A percentile compares a stretch with the other conserved stretches of the same genome.
Conservation (phyloP, 306 rosid genomes). For the Cicer bijugum region DNA sequence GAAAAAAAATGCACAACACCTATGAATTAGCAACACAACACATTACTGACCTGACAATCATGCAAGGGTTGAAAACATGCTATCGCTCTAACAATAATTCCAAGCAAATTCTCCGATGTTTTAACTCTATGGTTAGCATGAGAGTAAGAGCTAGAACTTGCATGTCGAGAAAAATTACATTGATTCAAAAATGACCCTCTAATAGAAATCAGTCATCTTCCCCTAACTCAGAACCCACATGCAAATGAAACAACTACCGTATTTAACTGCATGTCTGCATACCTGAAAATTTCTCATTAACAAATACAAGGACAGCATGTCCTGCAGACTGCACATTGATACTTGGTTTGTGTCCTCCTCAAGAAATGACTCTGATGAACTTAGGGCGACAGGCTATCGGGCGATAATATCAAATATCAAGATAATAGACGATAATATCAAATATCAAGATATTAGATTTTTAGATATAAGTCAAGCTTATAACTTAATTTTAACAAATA, state of each 20-base stretch:
- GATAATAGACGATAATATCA: too few species aligned
- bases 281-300: conserved; percentile 83
- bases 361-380: conserved; percentile 75
- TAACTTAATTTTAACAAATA: too few species aligned
- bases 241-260: conserved; percentile 19
- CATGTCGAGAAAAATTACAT: too few species aligned
- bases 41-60: conserved; percentile 80
- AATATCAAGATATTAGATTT: too few species aligned
- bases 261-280: conserved; percentile 37
- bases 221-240: conserved; percentile 9
- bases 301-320: conserved; percentile 82
- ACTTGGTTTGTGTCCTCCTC: conserved; percentile 70
- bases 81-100: conserved; percentile 80
- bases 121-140: too few species aligned
- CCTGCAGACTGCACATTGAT: conserved; percentile 82
- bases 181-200: conserved; percentile 58
- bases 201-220: conserved; percentile 25
- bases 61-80: conserved; percentile 94
- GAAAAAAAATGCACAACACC: conserved; percentile 36
- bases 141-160: too few species aligned
- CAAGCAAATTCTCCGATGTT: too few species aligned
- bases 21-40: conserved; percentile 5
- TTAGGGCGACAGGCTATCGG: conserved; percentile 16
- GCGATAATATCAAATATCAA: too few species aligned
- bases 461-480: too few species aligned